These are phyloP conservation scores for Aspergillus proliferans DNA, from an alignment of 2,329 filamentous ascomycete species.

Conservation along the genomic window DNA sequence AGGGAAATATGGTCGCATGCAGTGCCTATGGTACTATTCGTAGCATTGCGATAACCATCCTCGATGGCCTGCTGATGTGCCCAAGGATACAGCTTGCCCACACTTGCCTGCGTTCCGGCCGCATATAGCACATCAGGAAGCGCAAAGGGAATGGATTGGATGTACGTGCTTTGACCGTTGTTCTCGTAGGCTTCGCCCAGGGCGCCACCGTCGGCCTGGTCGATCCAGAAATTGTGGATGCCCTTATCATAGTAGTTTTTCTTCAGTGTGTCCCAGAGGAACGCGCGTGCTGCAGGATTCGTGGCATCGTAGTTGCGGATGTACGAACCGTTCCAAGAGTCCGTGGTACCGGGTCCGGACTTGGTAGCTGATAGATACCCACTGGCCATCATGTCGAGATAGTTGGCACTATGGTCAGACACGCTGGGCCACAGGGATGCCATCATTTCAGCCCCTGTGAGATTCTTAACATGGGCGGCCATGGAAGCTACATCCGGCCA, in stretches of 20 bases:
- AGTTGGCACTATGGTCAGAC: constrained; percentile 52
- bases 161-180: constrained; percentile 47
- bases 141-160: constrained; percentile 27
- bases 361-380: constrained; percentile 54
- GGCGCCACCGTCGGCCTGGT: constrained; percentile 53
- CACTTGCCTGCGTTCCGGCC: constrained; percentile 51
- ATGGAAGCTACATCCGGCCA: constrained; percentile 60
- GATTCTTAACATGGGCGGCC: constrained; percentile 50
- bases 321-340: constrained; percentile 52
- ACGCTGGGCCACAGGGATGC: constrained; percentile 63
- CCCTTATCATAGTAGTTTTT: constrained; percentile 55
- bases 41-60: constrained; percentile 48
- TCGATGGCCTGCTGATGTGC: constrained; percentile 54
- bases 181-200: constrained; percentile 32
- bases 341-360: constrained; percentile 49
- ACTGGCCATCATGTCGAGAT: constrained; percentile 51
- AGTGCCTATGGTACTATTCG: constrained; percentile 43
- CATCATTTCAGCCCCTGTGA: constrained; percentile 56
- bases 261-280: constrained; percentile 53
- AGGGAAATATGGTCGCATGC: constrained; percentile 43
- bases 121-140: constrained; percentile 43
- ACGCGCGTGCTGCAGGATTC: constrained; percentile 51
- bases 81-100: constrained; percentile 56
- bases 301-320: constrained; percentile 56
- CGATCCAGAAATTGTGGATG: constrained; percentile 59